Percentiles rank a stretch among this genome's conserved stretches.
phyloP scores from a whole-genome alignment of 768 basidiomycete genomes.

The Hirschioporus abietinus region DNA sequence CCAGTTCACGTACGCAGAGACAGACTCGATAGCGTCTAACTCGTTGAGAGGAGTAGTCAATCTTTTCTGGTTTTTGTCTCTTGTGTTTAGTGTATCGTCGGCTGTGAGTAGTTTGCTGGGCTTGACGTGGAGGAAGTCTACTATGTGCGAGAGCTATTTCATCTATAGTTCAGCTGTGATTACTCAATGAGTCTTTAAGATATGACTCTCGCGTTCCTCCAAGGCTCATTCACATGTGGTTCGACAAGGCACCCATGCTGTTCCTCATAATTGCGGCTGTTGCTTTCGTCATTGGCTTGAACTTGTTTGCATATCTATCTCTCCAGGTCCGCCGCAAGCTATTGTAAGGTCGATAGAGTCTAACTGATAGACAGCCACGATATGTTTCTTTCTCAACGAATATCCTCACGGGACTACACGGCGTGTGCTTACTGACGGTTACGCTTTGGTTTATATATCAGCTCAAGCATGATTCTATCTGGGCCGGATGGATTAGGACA shows the following conservation, averaged over 20 bases:
- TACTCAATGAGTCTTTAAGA: no score
- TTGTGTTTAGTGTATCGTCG: background rate
- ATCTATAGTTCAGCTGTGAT: no score
- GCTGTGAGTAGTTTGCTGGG: background rate
- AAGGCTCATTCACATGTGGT: background rate
- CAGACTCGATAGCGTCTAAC: background rate
- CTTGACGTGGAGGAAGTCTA: background rate
- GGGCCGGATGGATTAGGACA: no score
- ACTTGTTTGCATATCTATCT: background rate
- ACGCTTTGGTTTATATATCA: no score
- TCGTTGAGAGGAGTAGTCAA: background rate
- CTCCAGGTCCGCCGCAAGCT: background rate
- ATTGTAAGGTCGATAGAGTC: no score
- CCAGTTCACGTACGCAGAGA: background rate
- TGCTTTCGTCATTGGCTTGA: background rate
- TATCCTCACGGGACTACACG: no score
- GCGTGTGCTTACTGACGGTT: no score
- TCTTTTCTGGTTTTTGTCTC: background rate
- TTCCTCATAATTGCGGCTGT: background rate
- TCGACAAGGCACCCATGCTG: background rate
- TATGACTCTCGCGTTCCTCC: background rate
- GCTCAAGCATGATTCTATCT: no score
- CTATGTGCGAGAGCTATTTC: background rate
- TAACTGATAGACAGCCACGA: background rate
- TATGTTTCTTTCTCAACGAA: background rate